Base-by-base conservation (phyloP, 192 early-diverging fungal species). In the Mortierella alpina region DNA sequence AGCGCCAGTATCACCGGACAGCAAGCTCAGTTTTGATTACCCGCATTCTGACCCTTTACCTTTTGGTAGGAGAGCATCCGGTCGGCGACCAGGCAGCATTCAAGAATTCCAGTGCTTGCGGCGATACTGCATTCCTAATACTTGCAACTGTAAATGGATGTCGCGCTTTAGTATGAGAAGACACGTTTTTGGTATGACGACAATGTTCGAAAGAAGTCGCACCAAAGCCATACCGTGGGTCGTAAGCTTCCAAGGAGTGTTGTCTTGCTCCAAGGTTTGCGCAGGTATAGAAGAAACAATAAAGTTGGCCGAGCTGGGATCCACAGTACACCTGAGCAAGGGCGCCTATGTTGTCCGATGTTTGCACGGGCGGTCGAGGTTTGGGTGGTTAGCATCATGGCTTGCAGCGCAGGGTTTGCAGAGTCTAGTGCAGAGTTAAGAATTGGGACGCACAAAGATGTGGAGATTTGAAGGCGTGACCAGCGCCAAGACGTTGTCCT, bases 401-500 rank as follows among this genome's bases (percentile, higher is more conserved):
- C 17, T 51, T 17, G 50, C 17, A 44, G 17, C 15, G 6, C 17
- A 6, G 41, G 20, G 41, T 54, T 18, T 13, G 45, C 14, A 41
- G 45, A 47, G 41, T 62, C 20, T 8, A n/a, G n/a, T n/a, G n/a
- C n/a, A n/a, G n/a, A n/a, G n/a, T n/a, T n/a, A 62, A 22, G 44
- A 6, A 61, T 61, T 3, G 23, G 39, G 13, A 57, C 65, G 13
- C 60, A 80, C 77, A 58, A 72, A 68, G 39, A 80, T 80, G 51
- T 80, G 65, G n/a, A 80, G 39, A 47, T 63, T 50, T 14, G 51
- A 17, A 20, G 70, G 47, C 17, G 77, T 80, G 53, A 80, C 59
- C 31, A 80, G 44, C 15, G 77, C 77, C 2, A 72, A 48, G 22
- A 80, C 55, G 17, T 80, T 80, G 49, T 80, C 77, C 64, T 80